phyloP scores from a whole-genome alignment of 2,329 filamentous ascomycete species.

The Raffaelea ambrosiae region DNA sequence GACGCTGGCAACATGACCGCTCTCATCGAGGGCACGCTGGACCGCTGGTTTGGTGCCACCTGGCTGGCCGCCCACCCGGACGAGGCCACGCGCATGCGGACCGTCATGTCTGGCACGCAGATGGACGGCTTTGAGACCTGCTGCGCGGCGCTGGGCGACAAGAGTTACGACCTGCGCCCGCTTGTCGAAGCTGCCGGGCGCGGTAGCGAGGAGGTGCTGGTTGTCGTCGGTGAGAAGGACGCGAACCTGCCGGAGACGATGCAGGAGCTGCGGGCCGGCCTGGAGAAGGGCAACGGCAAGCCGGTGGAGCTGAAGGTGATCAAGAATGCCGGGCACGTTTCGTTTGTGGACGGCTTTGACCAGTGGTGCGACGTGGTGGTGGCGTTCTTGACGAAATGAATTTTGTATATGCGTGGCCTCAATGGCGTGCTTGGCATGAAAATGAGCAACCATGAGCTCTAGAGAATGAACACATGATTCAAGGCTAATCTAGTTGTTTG shows the following conservation, averaged over 20 bases:
- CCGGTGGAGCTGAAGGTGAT: constrained; percentile 25
- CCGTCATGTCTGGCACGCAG: constrained; percentile 27
- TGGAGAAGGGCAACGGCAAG: not conserved
- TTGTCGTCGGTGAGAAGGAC: constrained; percentile 33
- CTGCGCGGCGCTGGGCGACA: constrained; percentile 27
- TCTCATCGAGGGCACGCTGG: constrained; percentile 2
- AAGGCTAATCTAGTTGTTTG: too few species aligned
- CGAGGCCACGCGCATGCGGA: constrained; percentile 3
- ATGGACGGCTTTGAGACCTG: constrained; percentile 33
- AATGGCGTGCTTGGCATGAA: too few species aligned
- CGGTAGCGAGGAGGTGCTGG: constrained; percentile 21
- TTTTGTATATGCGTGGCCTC: too few species aligned
- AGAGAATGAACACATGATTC: too few species aligned
- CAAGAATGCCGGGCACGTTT: constrained; percentile 27
- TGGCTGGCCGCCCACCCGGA: constrained; percentile 25
- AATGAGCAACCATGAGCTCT: too few species aligned
- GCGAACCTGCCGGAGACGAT: constrained; percentile 29
- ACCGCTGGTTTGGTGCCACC: constrained; percentile 19
- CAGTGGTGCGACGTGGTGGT: constrained; percentile 20
- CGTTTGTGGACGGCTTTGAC: constrained; percentile 27
- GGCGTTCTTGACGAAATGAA: constrained; percentile 10
- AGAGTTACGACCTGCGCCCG: constrained; percentile 28
- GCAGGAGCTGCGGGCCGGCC: constrained; percentile 25
- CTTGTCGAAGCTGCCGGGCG: constrained; percentile 12
- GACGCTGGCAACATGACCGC: constrained; percentile 7